Evolutionary conservation across 805 yeast species (phyloP).

Genomic region (Metschnikowia baotianmanensis): DNA sequence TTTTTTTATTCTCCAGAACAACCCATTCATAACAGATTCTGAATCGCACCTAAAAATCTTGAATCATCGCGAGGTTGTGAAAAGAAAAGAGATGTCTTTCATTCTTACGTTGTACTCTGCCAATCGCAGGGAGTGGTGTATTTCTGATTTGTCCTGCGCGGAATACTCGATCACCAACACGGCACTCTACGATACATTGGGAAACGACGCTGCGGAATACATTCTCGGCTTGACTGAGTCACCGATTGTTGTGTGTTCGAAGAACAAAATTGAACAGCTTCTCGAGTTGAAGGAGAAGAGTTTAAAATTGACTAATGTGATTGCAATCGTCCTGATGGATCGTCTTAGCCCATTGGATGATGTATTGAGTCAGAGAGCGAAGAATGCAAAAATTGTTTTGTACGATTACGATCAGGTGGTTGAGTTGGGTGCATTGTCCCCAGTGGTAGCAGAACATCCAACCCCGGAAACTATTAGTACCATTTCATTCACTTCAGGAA

Average conservation of each 20-base stretch:
- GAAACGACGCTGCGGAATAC: constrained; percentile 31
- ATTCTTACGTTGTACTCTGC: constrained; percentile 33
- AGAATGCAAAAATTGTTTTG: constrained; percentile 23
- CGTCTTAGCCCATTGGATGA: constrained; percentile 14
- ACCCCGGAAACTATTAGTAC: constrained; percentile 36
- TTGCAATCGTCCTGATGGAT: constrained; percentile 58
- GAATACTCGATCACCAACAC: constrained; percentile 36
- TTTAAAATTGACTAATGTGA: constrained; percentile 38
- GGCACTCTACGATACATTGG: constrained; percentile 42
- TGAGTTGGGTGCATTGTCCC: constrained; percentile 40
- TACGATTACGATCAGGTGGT: constrained; percentile 26
- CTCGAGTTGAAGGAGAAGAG: constrained; percentile 41
- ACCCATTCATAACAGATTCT: constrained; percentile 29
- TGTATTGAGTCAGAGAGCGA: constrained; percentile 13
- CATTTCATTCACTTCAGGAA: constrained; percentile 51
- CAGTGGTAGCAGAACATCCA: constrained; percentile 30
- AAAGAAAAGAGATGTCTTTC: constrained; percentile 27
- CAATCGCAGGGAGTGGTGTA: constrained; percentile 38
- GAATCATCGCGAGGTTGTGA: constrained; percentile 11
- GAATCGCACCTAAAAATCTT: constrained; percentile 26
- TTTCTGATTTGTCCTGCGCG: constrained; percentile 36
- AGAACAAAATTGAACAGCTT: constrained; percentile 47
- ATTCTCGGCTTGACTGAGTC: constrained; percentile 33
- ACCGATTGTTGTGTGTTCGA: constrained; percentile 36
- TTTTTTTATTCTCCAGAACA: constrained; percentile 23